phyloP scores from a whole-genome alignment of 73 alveolate genomes.

The Urostyla sp. region DNA sequence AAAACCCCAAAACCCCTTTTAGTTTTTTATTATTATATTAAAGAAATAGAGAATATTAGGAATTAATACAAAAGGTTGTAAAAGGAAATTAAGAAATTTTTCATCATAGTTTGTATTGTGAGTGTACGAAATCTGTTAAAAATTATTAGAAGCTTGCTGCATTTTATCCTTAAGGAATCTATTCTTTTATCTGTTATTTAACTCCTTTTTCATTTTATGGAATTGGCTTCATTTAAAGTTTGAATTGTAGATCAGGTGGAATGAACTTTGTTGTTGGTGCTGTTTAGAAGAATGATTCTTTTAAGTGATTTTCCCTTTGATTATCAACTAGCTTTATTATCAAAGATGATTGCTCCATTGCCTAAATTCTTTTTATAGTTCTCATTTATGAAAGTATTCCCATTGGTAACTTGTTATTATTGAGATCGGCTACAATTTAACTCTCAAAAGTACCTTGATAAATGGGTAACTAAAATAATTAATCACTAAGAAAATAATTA shows the following conservation, averaged over 20 bases:
- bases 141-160: neutral
- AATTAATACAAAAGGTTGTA: too few relatives aligned
- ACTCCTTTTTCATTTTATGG: neutral
- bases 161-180: conserved; percentile 24
- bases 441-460: conserved; percentile 26
- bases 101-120: conserved; percentile 33
- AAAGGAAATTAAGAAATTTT: neutral
- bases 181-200: neutral
- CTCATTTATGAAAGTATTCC: neutral
- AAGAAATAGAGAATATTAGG: too few relatives aligned
- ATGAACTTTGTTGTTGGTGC: conserved; percentile 37
- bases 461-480: conserved; percentile 40
- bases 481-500: neutral
- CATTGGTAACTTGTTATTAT: neutral
- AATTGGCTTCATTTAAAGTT: conserved; percentile 12
- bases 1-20: too few relatives aligned
- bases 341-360: conserved; percentile 28
- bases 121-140: conserved; percentile 28
- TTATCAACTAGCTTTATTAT: conserved; percentile 55
- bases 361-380: neutral
- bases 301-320: conserved; percentile 60
- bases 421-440: neutral
- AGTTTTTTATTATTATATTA: too few relatives aligned
- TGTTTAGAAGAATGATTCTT: conserved; percentile 31
- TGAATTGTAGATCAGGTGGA: conserved; percentile 4